Evolutionary conservation across 2,329 filamentous ascomycete genomes (phyloP).

Genomic region (Coniella lustricola): DNA sequence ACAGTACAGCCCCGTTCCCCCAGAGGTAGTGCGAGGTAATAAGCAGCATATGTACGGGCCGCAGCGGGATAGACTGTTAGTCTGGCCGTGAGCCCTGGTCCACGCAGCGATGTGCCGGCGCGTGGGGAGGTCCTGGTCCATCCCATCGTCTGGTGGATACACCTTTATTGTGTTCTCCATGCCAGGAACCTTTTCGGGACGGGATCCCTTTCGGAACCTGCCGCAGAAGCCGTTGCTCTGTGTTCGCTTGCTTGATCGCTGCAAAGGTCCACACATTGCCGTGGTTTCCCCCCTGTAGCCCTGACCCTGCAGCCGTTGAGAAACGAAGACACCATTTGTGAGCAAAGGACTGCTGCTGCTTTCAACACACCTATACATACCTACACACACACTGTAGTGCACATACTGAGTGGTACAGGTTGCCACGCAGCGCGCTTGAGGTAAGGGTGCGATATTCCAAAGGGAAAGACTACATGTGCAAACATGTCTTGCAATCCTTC

Average conservation of each 20-base stretch:
- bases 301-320: constrained; percentile 5
- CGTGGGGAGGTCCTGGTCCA: constrained; percentile 4
- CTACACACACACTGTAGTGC: no score
- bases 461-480: not conserved
- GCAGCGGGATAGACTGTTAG: constrained; percentile 7
- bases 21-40: not conserved
- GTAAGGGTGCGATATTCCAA: no score
- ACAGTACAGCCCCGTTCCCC: constrained; percentile 8
- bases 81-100: constrained; percentile 8
- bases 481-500: not conserved
- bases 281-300: not conserved
- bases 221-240: constrained; percentile 2
- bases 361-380: no score
- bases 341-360: not conserved
- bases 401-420: no score
- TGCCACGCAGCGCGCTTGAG: no score
- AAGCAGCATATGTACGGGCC: constrained; percentile 10
- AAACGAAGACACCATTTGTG: not conserved
- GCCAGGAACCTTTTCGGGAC: constrained; percentile 3
- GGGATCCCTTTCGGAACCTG: not conserved
- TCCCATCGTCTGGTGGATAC: constrained; percentile 7
- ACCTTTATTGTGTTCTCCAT: constrained; percentile 6
- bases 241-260: constrained; percentile 1
- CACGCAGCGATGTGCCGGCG: constrained; percentile 13
- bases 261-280: constrained; percentile 9